Evolutionary conservation across 148 eudicot species (phyloP), one percentile per base, ranked within the genome.

Genomic region (Vaccinium vitisidaea): DNA sequence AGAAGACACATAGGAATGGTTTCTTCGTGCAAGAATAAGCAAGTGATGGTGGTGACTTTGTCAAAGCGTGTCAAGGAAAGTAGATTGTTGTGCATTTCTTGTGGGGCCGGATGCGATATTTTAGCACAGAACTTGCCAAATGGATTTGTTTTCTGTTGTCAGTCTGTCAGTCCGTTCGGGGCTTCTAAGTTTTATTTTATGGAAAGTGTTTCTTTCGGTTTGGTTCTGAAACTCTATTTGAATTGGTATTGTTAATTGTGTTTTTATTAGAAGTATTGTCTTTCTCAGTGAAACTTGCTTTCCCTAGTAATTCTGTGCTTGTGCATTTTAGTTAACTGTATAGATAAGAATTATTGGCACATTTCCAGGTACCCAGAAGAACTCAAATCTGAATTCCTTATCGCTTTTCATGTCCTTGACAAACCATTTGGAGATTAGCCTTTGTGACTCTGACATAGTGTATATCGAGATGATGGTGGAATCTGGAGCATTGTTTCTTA

Each of bases 1-100:
- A 53, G 70, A 48, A 69, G 32, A 69, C 79, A 80, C 71, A 85
- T 71, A 58, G 59, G 21, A 53, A 61, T 48, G 76, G 79, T 36
- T 84, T 80, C 12, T 79, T 79, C 83, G 48, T 25, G 15, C 39
- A 27, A 81, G 75, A 81, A 82, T 82, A 82, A 69, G 49, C 58
- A 25, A 48, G 19, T 15, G 59, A 25, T 63, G 12, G 16, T 36
- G 14, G 84, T 39, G 27, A 23, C 59, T 82, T 63, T 63, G 59
- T 82, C 15, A 46, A 67, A 67, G 56, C 9, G 50, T 39, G 67
- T 18, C 18, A 21, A 36, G 69, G 21, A 56, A 56, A 79, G 48
- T 79, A 5, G n/a, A 14, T 1, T 12, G 11, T 14, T 25, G 39
- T 50, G n/a, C 23, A 13, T 50, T 67, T 39, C 77, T 48, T 50